These are phyloP conservation scores for Galerina marginata DNA, from an alignment of 768 basidiomycete species.

Conservation along the genomic window DNA sequence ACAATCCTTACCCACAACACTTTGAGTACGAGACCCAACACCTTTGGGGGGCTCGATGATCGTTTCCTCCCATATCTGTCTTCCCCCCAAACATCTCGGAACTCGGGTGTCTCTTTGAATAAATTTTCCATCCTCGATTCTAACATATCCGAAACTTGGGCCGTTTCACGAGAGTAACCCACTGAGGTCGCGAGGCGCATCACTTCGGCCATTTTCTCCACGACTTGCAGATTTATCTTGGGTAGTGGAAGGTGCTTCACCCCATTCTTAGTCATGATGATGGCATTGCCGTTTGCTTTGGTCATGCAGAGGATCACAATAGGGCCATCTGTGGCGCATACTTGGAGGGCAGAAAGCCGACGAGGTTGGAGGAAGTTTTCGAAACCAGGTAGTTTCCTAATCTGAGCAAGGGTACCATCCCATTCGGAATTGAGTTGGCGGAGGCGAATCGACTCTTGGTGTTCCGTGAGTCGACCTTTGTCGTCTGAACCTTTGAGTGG, in stretches of 20 bases:
- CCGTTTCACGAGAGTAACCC: not conserved
- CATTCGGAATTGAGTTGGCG: conserved; percentile 12
- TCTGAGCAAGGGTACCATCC: conserved; percentile 2
- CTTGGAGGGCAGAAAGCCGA: conserved; percentile 1
- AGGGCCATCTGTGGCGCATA: conserved; percentile 3
- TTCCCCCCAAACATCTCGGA: not conserved
- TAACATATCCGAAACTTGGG: not conserved
- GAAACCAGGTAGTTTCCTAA: conserved; percentile 10
- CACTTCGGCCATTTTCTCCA: not conserved
- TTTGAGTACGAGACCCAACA: conserved; percentile 4
- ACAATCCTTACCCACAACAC: conserved; percentile 3
- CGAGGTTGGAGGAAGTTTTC: conserved; percentile 14
- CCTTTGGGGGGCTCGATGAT: not conserved
- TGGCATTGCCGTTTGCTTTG: conserved; percentile 5
- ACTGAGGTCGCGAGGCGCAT: not conserved
- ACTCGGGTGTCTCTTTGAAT: not conserved
- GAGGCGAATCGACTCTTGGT: conserved; percentile 1
- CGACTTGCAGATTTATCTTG: not conserved
- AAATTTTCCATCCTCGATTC: not conserved
- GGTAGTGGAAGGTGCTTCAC: not conserved
- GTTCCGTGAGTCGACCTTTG: not conserved
- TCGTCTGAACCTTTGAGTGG: not conserved
- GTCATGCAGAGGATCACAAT: conserved; percentile 11
- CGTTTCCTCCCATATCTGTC: not conserved
- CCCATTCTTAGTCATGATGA: not conserved